Evolutionary conservation across 768 basidiomycete species (phyloP), one percentile per base, ranked within the genome.

Genomic region (Strobilomyces confusus): DNA sequence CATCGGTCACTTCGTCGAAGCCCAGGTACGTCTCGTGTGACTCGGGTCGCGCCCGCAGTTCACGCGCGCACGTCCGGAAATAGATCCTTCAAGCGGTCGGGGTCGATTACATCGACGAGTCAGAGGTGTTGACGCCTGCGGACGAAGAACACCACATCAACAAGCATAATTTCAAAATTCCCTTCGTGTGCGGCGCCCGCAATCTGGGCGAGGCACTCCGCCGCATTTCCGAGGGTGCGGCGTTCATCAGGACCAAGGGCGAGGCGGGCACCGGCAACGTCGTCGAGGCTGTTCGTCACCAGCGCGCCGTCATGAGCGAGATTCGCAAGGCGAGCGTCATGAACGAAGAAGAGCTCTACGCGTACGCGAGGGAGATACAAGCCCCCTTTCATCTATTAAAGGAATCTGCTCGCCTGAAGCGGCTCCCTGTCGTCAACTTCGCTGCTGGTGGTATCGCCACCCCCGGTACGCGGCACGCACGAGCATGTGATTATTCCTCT

Each of bases 241-340:
- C 97, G 0, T 94, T 98, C 80, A 94, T 99, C 73, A 92, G 97
- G 60, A 98, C 95, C 54, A 99, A 98, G 74, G 95, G 93, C 50
- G 88, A 91, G 70, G 87, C 87, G 17, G 91, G 91, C 19, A 92
- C 91, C 0, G 91, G 91, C 38, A 93, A 93, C 66, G 87, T 92
- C 44, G 88, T 92, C 52, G 91, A 93, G 71, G 97, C 97, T 23
- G 97, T 98, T 50, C 84, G 92, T 55, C 95, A 99, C 74, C 82
- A 86, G 57, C 86, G 97, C 36, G 75, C 87, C 17, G 84, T 98
- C 53, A 84, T 81, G 73, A 74, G 82, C 61, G 89, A 93, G 65
- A 95, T 98, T 71, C 81, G 90, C 63, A 82, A 80, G 63, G 89
- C 91, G 12, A 82, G 85, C 61, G 82, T 86, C 41, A 92, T 98